phyloP scores from a whole-genome alignment of 2,329 filamentous ascomycete species.

The Diplodia intermedia region DNA sequence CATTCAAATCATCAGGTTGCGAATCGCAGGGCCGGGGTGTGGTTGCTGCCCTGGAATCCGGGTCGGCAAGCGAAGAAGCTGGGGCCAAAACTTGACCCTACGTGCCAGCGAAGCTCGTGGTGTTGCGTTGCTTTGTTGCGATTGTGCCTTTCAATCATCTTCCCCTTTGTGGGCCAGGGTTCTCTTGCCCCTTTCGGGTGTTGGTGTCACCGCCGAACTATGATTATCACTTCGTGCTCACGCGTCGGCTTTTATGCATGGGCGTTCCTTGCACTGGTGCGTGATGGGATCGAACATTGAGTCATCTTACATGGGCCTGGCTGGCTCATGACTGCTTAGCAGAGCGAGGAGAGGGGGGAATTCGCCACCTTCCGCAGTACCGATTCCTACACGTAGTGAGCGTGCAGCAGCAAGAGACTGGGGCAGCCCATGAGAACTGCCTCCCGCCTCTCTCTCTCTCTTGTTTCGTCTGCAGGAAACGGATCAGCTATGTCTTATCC shows the following conservation, averaged over 20 bases:
- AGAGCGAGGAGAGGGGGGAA: not conserved
- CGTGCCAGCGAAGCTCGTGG: conserved; percentile 12
- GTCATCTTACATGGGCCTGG: not conserved
- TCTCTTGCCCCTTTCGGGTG: not conserved
- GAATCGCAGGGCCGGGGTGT: not conserved
- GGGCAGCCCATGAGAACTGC: not conserved
- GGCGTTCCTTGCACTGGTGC: conserved; percentile 1
- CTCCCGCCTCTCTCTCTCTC: not conserved
- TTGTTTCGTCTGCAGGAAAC: not conserved
- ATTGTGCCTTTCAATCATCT: not conserved
- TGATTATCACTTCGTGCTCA: not conserved
- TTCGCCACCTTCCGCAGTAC: not conserved
- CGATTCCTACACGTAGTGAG: not conserved
- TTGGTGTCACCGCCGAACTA: not conserved
- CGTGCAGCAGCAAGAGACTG: not conserved
- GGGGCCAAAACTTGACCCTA: not conserved
- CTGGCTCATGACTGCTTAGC: not conserved
- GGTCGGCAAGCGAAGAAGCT: not conserved
- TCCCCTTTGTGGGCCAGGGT: not conserved
- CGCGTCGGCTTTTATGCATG: not conserved
- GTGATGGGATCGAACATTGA: not conserved
- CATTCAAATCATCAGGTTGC: conserved; percentile 21
- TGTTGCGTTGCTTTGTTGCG: conserved; percentile 10
- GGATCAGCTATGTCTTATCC: not conserved
- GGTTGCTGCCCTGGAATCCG: conserved; percentile 5